phyloP scores from a whole-genome alignment of 805 yeast species.

The Suhomyces faveliae region DNA sequence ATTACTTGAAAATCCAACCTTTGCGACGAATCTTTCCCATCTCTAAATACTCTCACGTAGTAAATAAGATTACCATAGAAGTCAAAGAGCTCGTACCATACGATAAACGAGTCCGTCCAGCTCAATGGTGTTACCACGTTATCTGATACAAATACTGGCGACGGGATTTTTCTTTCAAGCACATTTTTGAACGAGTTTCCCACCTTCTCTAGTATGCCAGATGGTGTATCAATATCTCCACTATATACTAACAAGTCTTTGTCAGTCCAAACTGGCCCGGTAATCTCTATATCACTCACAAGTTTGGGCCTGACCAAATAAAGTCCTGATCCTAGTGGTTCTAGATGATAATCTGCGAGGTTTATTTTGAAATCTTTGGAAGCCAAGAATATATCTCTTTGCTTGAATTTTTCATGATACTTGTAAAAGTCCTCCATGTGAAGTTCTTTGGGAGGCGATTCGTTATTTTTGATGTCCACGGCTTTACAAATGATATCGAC shows the following conservation, averaged over 20 bases:
- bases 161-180: conserved; percentile 24
- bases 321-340: conserved; percentile 33
- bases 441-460: conserved; percentile 2
- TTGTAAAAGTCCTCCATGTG: conserved; percentile 15
- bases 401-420: conserved; percentile 7
- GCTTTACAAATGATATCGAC: conserved; percentile 30
- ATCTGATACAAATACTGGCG: conserved; percentile 19
- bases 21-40: conserved; percentile 16
- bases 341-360: conserved; percentile 23
- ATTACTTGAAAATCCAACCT: conserved; percentile 20
- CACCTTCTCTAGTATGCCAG: conserved; percentile 19
- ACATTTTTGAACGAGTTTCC: conserved; percentile 19
- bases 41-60: conserved; percentile 24
- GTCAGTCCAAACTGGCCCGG: conserved; percentile 18
- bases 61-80: conserved; percentile 28
- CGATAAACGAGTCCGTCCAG: conserved; percentile 33
- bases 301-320: conserved; percentile 23
- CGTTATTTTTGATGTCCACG: conserved; percentile 9
- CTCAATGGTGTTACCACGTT: conserved; percentile 2
- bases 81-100: conserved; percentile 40
- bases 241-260: conserved; percentile 25
- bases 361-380: conserved; percentile 18
- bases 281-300: conserved; percentile 10
- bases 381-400: neutral
- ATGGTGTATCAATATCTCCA: conserved; percentile 12